These are phyloP conservation scores for Colletotrichum karsti DNA, from an alignment of 2,329 filamentous ascomycete genomes.

Conservation along the genomic window DNA sequence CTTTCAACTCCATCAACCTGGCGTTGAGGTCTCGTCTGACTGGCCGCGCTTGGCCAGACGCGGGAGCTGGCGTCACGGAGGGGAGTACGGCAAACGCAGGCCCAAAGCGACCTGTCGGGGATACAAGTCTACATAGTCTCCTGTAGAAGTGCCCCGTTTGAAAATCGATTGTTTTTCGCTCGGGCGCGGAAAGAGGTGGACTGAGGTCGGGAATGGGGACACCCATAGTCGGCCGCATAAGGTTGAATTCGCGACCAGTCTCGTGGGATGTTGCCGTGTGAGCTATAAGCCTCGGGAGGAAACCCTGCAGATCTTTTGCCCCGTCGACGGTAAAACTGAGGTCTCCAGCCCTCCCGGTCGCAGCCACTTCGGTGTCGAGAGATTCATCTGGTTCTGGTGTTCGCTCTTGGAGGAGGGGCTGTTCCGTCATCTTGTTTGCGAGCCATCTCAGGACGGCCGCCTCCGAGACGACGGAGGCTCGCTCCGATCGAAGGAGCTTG, in stretches of 20 bases:
- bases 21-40: slow-evolving; percentile 16
- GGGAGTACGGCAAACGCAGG: slow-evolving; percentile 47
- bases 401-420: slow-evolving; percentile 9
- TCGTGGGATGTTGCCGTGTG: slow-evolving; percentile 41
- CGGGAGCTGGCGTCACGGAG: neutral
- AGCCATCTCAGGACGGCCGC: slow-evolving; percentile 56
- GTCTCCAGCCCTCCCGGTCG: neutral
- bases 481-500: slow-evolving; percentile 57
- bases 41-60: neutral
- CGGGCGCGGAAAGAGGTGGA: slow-evolving; percentile 40
- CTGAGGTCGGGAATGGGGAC: slow-evolving; percentile 45
- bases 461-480: slow-evolving; percentile 52
- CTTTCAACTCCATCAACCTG: slow-evolving; percentile 21
- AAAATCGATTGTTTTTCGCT: slow-evolving; percentile 50
- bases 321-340: neutral
- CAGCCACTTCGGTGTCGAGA: neutral
- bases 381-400: slow-evolving; percentile 7
- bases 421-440: slow-evolving; percentile 29
- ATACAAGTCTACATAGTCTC: slow-evolving; percentile 50
- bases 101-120: slow-evolving; percentile 59
- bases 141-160: slow-evolving; percentile 57
- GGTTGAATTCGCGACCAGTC: slow-evolving; percentile 48
- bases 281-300: slow-evolving; percentile 49
- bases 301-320: neutral
- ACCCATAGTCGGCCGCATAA: slow-evolving; percentile 49